Evolutionary conservation across 2,329 filamentous ascomycete species (phyloP).

Genomic region (Alternaria ventricosa): DNA sequence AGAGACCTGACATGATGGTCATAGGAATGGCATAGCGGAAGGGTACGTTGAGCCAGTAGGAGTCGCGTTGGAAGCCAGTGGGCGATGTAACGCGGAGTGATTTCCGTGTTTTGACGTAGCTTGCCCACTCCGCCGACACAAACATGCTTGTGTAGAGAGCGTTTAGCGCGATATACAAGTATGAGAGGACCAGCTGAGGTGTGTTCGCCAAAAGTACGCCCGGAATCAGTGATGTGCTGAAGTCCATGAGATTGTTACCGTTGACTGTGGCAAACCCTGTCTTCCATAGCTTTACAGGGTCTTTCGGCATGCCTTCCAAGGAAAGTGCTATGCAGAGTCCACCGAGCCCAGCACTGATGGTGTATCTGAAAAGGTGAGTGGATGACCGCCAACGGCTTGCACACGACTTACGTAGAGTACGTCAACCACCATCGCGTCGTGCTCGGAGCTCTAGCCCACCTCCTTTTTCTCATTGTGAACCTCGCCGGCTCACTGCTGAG

Average conservation of each 20-base stretch:
- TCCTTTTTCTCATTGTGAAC: neutral
- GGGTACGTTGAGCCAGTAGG: constrained; percentile 53
- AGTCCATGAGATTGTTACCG: constrained; percentile 16
- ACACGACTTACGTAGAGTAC: neutral
- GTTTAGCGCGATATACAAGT: constrained; percentile 57
- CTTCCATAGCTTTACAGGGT: constrained; percentile 10
- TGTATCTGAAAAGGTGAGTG: neutral
- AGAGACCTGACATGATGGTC: constrained; percentile 33
- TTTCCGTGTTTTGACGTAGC: constrained; percentile 45
- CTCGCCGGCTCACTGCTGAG: neutral
- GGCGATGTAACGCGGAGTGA: constrained; percentile 49
- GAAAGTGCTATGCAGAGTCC: constrained; percentile 2
- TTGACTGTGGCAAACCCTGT: constrained; percentile 18
- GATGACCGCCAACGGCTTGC: neutral
- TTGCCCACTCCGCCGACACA: constrained; percentile 55
- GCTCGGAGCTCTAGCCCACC: neutral
- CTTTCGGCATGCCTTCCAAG: constrained; percentile 11
- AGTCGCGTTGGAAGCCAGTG: constrained; percentile 45
- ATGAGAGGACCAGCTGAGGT: constrained; percentile 55
- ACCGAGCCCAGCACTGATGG: neutral
- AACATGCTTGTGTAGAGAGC: constrained; percentile 57
- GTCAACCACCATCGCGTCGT: neutral
- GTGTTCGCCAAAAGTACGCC: constrained; percentile 53
- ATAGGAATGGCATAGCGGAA: constrained; percentile 50
- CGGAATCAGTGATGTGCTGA: constrained; percentile 5